Evolutionary conservation across 2,329 filamentous ascomycete genomes (phyloP), one percentile per base, ranked within the genome.

Genomic region (Alternaria rosae): DNA sequence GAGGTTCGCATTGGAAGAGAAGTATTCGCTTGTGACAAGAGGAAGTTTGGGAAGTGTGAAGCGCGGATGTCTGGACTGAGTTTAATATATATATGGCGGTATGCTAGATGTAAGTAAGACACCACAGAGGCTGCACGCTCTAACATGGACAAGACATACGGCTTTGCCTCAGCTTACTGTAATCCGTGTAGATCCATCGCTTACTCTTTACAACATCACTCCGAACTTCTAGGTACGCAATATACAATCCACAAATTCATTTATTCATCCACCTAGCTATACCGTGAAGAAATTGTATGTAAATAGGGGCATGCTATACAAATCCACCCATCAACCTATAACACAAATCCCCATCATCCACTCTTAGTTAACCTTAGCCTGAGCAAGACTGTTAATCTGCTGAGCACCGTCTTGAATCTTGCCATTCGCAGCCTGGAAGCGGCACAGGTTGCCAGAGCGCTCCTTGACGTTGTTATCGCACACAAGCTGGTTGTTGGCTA

Each of bases 391-490:
- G 53, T 35, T 50, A n/a, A 66, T 66, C 15, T 63, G 60, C 35
- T 48, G 20, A 20, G 63, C 54, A 42, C 63, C 63, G 30, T 66
- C 63, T 48, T 63, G 60, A 20, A 66, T 57, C 20, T 53, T 59
- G 32, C 66, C 66, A 21, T 66, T 59, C 25, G 64, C 35, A 2
- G 53, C 20, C 61, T 63, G 15, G 61, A 66, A 66, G 11, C 66
- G 66, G 61, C 66, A 68, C 53, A 68, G 35, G 28, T 61, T 57
- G 13, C 64, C 64, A 21, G 64, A 64, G 17, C 66, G 66, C 54
- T 69, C 67, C 30, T 43, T 35, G 21, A 65, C 57, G 50, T 50
- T 60, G 60, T 65, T 65, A 53, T 67, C 65, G 56, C 65, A 69
- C 9, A 48, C 54, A 23, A 69, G 54, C 21, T 67, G 60, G 60